Base-by-base conservation (phyloP, 2,329 filamentous ascomycete genomes). In the Pseudogymnoascus sp. region DNA sequence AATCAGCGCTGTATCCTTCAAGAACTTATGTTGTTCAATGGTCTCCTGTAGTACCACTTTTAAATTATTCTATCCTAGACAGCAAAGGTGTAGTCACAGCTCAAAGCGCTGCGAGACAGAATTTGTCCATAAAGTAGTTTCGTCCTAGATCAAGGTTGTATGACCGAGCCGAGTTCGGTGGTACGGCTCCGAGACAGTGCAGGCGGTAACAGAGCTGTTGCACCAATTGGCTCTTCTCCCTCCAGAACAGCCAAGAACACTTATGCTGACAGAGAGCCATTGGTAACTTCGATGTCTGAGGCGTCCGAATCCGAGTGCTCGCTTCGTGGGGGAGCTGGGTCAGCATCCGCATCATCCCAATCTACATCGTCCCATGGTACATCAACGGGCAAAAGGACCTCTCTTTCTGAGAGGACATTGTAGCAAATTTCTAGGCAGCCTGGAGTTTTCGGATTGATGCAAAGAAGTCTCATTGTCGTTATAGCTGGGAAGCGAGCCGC, bases 341-440 rank as follows among this genome's bases (percentile, higher is more conserved):
- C 41, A 45, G 41, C 41, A 45, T 61, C 59, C 26, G 26, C 23
- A 39, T 39, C 59, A 61, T 38, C n/a, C 59, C 59, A 61, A 43
- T 49, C 19, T 19, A 61, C 10, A 29, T 61, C 59, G 16, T 39
- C 38, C 59, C 59, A 61, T 8, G 3, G 38, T 12, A 45, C 38
- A 16, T 6, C 23, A 38, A 14, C 38, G 8, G 21, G 19, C 19
- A 45, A 26, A 45, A 45, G 21, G 4, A 45, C 41, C 6, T 45
- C 41, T 45, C 41, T 23, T 4, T n/a, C 41, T 5, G 41, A 45
- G 21, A 45, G 41, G 41, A 26, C 41, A 11, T 45, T 45, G 41
- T 45, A 26, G 6, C 41, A 45, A 26, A 45, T 45, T 8, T 26
- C 41, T 12, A 26, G 21, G 6, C 41, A 7, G 8, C 41, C 41